Base-by-base conservation (phyloP, 1,139 yeast species). In the Candida mesenterica region DNA sequence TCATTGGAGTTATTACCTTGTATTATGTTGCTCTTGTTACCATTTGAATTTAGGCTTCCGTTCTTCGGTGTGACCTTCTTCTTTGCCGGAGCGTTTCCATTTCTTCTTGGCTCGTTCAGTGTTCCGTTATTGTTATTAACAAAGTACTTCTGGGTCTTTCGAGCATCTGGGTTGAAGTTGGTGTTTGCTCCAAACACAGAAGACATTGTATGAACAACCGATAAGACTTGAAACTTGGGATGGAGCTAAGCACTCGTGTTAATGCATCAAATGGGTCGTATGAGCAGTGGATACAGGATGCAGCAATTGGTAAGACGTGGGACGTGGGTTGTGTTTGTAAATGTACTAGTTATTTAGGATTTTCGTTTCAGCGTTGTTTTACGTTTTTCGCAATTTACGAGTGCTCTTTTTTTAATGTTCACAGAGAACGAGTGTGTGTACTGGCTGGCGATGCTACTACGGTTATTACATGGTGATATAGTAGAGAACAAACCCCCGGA, bases 401-500 rank as follows among this genome's bases (percentile, higher is more conserved):
- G n/a, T n/a, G n/a, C n/a, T n/a, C n/a, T n/a, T n/a, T n/a, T n/a
- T n/a, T n/a, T n/a, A n/a, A n/a, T n/a, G n/a, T n/a, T n/a, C n/a
- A n/a, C n/a, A n/a, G n/a, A n/a, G n/a, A n/a, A n/a, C n/a, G n/a
- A n/a, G n/a, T n/a, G n/a, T n/a, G n/a, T 12, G 25, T 22, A 24
- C 34, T 29, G 15, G 28, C 15, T 10, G 10, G 14, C 28, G n/a
- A n/a, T n/a, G n/a, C n/a, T n/a, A n/a, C n/a, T n/a, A n/a, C n/a
- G n/a, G n/a, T n/a, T n/a, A n/a, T n/a, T 12, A 5, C 16, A 25
- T n/a, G 17, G 35, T 32, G n/a, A 39, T 29, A 45, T 55, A 62
- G 50, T 71, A 78, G 0, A 79, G 63, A 8, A 61, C 65, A 49
- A 72, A 77, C 3, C 80, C 81, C 3, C 49, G 43, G 2, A 43